Base-by-base conservation (phyloP, 2,329 filamentous ascomycete species). In the Byssoonygena ceratinophila region DNA sequence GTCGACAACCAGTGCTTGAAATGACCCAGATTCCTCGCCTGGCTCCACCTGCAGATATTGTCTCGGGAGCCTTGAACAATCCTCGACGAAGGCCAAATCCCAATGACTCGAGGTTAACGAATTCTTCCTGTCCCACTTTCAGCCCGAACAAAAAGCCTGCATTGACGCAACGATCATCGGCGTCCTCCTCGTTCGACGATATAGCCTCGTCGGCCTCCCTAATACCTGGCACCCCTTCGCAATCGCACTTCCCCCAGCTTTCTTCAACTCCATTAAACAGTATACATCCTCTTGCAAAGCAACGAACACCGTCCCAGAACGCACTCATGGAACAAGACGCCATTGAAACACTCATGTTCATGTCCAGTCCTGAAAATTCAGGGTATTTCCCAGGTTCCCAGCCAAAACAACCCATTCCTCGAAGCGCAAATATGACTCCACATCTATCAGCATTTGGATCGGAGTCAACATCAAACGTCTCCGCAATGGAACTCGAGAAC, bases 291-390 rank as follows among this genome's bases (percentile, higher is more conserved):
- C 32, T 52, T 25, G 59, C 51, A 53, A 64, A 59, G 51, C 64
- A 57, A 50, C 61, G 66, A 44, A 69, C 67, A 0, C 66, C 69
- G 4, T 69, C 68, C 43, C 68, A 72, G 55, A 73, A 66, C 48
- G 68, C 70, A 14, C 65, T 68, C 1, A 74, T 74, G 69, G 73
- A 76, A 56, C 69, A 74, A 55, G 73, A 76, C 54, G 73, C 73
- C 9, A 73, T 75, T n/a, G 73, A 76, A 59, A 74, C 72, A 0
- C 59, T 75, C 8, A 59, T 75, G 7, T 74, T 74, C 59, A 74
- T 75, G 73, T 73, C 71, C 37, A 76, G 73, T 51, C 73, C 73
- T 1, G 71, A 69, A 29, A 72, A 74, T 51, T 73, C 72, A 4
- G 69, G 68, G 1, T 72, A 71, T 55, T 68, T 68, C 40, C 63